Percentiles rank a stretch among this genome's conserved stretches.
Conservation (phyloP, 306 rosid genomes). For the Lupinus albus region DNA sequence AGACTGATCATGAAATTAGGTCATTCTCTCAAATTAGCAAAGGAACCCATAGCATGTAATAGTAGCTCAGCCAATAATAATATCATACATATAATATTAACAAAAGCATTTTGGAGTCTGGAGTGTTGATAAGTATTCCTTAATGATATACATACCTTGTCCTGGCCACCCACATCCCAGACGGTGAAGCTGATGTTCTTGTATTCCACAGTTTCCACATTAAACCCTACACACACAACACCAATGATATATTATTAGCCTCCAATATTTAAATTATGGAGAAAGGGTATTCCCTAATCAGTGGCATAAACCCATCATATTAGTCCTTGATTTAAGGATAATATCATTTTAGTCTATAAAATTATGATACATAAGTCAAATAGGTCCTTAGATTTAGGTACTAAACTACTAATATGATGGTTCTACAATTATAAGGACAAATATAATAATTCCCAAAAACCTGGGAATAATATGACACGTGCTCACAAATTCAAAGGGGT, state of each 20-base stretch:
- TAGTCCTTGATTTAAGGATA: too few species aligned
- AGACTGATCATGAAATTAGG: not conserved
- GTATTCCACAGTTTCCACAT: slow-evolving; percentile 92
- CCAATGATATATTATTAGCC: slow-evolving; percentile 25
- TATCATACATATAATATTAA: not conserved
- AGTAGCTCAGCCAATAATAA: slow-evolving; percentile 11
- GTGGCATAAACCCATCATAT: too few species aligned
- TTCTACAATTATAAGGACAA: not conserved
- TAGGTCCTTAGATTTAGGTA: too few species aligned
- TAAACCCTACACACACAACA: slow-evolving; percentile 59
- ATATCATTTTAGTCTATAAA: too few species aligned
- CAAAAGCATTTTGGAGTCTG: not conserved
- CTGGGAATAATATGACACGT: not conserved
- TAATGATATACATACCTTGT: slow-evolving; percentile 58
- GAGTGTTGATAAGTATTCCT: not conserved
- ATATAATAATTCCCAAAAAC: not conserved
- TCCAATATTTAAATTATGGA: not conserved
- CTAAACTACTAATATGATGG: too few species aligned
- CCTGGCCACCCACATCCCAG: slow-evolving; percentile 99
- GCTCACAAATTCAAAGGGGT: not conserved
- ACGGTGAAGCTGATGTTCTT: slow-evolving; percentile 98
- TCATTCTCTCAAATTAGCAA: slow-evolving; percentile 6
- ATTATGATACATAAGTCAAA: too few species aligned
- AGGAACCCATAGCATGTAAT: not conserved
- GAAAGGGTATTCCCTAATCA: not conserved